Conservation (phyloP, 257 asterid species). For the Euphrasia confusa region DNA sequence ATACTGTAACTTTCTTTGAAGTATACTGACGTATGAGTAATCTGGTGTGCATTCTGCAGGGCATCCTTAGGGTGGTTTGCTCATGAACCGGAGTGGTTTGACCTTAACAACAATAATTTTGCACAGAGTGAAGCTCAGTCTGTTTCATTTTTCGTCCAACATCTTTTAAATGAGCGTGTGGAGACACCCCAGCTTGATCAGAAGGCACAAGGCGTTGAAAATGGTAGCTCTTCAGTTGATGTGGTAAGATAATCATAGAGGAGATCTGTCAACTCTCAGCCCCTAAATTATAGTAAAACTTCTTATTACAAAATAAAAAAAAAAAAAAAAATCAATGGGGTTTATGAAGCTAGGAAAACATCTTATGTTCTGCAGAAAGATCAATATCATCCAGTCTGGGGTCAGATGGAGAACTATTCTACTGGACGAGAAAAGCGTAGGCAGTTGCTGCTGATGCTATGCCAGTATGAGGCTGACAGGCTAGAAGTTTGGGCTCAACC, state of each 20-base stretch:
- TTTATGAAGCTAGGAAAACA: constrained; percentile 19
- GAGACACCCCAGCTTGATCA: constrained; percentile 55
- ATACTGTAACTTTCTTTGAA: constrained; percentile 1
- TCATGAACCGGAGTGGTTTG: constrained; percentile 91
- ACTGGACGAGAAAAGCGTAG: constrained; percentile 86
- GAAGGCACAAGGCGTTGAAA: constrained; percentile 51
- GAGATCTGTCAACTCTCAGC: constrained; percentile 25
- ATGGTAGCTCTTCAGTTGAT: constrained; percentile 59
- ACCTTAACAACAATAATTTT: constrained; percentile 65
- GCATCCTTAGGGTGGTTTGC: constrained; percentile 96
- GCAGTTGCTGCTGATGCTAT: constrained; percentile 84
- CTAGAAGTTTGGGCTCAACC: constrained; percentile 99
- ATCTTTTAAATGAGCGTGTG: constrained; percentile 65
- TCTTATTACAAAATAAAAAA: not conserved
- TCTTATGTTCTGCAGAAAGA: constrained; percentile 54
- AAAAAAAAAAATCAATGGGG: not conserved
- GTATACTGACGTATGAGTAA: constrained; percentile 20
- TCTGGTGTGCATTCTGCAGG: constrained; percentile 30
- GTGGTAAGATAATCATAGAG: constrained; percentile 49
- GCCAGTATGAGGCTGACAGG: constrained; percentile 96
- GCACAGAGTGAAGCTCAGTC: constrained; percentile 93
- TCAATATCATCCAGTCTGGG: constrained; percentile 94
- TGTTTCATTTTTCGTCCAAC: constrained; percentile 66
- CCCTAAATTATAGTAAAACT: constrained; percentile 19
- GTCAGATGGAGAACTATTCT: constrained; percentile 81